A percentile compares a stretch with the other conserved stretches of the same genome.
These are phyloP conservation scores for Pestalotiopsis sp. DNA, from an alignment of 2,329 filamentous ascomycete genomes.

Conservation along the genomic window DNA sequence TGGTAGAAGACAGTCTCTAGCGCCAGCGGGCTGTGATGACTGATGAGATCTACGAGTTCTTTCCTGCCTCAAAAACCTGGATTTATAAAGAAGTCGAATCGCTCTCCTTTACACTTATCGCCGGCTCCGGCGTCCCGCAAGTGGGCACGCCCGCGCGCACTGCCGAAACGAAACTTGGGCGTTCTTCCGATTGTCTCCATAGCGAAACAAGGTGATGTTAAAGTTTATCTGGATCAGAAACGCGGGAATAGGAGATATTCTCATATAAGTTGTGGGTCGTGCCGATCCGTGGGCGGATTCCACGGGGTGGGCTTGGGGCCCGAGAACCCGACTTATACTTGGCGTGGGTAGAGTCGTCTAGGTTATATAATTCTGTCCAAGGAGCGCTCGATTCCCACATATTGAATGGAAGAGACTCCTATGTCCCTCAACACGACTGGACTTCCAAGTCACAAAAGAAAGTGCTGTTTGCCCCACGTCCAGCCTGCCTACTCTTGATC, in stretches of 20 bases:
- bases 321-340: background rate
- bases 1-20: no score
- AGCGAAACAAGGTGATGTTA: background rate
- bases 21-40: no score
- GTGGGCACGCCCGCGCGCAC: background rate
- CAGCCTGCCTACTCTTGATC: background rate
- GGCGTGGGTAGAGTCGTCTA: background rate
- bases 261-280: background rate
- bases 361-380: no score
- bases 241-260: background rate
- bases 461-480: no score
- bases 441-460: no score
- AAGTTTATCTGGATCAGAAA: background rate
- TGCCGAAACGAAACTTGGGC: background rate
- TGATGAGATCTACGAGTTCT: no score
- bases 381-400: no score
- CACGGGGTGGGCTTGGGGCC: background rate
- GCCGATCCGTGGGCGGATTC: background rate
- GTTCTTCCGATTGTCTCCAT: background rate
- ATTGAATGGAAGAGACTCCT: no score
- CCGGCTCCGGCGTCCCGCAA: background rate
- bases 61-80: no score
- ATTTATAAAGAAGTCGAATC: background rate
- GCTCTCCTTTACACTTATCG: background rate
- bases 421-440: no score